Conservation (phyloP, 1,139 yeast species). For the Taiozyma sp. region DNA sequence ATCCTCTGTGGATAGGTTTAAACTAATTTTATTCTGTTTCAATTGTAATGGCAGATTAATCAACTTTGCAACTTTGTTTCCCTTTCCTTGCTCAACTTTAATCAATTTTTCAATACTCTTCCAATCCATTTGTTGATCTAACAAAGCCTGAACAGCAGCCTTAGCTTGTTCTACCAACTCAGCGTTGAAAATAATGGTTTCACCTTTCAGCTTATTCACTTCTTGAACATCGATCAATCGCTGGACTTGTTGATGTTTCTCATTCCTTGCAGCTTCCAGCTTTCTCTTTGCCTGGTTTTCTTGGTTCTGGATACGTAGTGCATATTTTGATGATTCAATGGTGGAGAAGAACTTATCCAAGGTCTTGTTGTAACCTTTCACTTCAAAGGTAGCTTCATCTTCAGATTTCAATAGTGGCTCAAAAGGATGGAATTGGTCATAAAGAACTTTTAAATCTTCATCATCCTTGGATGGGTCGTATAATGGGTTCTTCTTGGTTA, state of each 20-base stretch:
- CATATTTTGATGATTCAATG: constrained; percentile 73
- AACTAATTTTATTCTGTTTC: constrained; percentile 58
- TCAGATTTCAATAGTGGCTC: constrained; percentile 44
- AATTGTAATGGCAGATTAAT: constrained; percentile 70
- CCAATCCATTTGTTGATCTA: constrained; percentile 95
- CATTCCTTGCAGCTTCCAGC: constrained; percentile 67
- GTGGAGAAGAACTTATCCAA: constrained; percentile 83
- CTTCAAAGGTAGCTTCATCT: constrained; percentile 29
- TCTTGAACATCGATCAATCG: constrained; percentile 62
- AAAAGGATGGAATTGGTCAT: constrained; percentile 86
- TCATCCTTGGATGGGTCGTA: constrained; percentile 33
- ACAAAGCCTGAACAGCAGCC: constrained; percentile 53
- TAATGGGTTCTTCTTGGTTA: constrained; percentile 54
- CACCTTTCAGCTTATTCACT: constrained; percentile 63
- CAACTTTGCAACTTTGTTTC: constrained; percentile 55
- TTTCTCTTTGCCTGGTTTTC: constrained; percentile 71
- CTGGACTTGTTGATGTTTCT: constrained; percentile 66
- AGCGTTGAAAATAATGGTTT: constrained; percentile 64
- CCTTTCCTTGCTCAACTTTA: constrained; percentile 59
- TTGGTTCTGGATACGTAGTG: constrained; percentile 67
- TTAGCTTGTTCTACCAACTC: constrained; percentile 70
- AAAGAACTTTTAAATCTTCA: constrained; percentile 43
- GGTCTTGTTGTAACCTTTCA: constrained; percentile 69
- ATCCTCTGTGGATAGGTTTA: constrained; percentile 47
- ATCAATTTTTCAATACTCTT: constrained; percentile 75